Percentiles rank a stretch among this genome's conserved stretches.
phyloP scores from a whole-genome alignment of 2,329 filamentous ascomycete genomes.

The Lasiodiplodia gonubiensis region DNA sequence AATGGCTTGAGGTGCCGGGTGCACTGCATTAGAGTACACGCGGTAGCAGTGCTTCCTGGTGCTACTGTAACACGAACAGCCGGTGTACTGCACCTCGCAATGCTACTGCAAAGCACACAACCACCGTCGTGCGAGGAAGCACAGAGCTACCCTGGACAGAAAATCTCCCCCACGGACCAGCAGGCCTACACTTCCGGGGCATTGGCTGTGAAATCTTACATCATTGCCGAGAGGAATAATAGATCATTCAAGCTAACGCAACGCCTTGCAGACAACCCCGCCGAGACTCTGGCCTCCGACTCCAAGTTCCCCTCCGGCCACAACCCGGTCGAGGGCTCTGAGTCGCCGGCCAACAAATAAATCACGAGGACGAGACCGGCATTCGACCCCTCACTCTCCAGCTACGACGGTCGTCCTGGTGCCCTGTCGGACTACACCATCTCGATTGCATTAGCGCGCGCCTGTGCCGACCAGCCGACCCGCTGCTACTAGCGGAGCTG shows the following conservation, averaged over 20 bases:
- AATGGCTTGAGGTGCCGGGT: background rate
- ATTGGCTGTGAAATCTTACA: background rate
- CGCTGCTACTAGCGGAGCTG: background rate
- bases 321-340: slow-evolving; percentile 52
- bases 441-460: slow-evolving; percentile 12
- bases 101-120: slow-evolving; percentile 17
- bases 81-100: slow-evolving; percentile 2
- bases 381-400: background rate
- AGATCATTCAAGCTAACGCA: slow-evolving; percentile 31
- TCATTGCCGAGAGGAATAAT: slow-evolving; percentile 4
- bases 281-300: slow-evolving; percentile 59
- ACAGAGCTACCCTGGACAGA: slow-evolving; percentile 7
- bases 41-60: slow-evolving; percentile 15
- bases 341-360: slow-evolving; percentile 33
- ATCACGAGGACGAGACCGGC: background rate
- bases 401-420: background rate
- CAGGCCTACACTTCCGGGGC: background rate
- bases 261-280: slow-evolving; percentile 55
- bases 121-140: slow-evolving; percentile 17
- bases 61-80: slow-evolving; percentile 13
- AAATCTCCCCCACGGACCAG: background rate
- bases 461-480: slow-evolving; percentile 3
- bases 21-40: slow-evolving; percentile 25
- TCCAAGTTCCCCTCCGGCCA: slow-evolving; percentile 51
- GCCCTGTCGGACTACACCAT: slow-evolving; percentile 2